Conservation (phyloP, 2,329 filamentous ascomycete species). For the Colletotrichum costaricense region DNA sequence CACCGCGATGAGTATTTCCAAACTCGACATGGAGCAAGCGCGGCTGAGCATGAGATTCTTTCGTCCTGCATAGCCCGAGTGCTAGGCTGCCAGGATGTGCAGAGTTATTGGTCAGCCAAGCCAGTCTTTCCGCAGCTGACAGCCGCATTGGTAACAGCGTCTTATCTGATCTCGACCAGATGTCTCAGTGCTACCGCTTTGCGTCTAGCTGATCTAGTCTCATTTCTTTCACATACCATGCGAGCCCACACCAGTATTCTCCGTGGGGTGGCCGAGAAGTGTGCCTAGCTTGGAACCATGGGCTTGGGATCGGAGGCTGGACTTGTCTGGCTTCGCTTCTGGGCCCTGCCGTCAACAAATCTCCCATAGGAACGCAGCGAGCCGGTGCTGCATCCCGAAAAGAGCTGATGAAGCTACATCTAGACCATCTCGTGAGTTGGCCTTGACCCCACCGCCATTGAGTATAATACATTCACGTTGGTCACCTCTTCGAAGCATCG, state of each 20-base stretch:
- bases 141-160: neutral
- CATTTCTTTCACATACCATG: constrained; percentile 8
- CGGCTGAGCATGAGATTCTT: neutral
- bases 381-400: neutral
- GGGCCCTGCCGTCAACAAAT: neutral
- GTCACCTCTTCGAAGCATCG: neutral
- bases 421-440: neutral
- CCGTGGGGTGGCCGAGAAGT: neutral
- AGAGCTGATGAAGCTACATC: neutral
- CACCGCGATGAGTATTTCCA: neutral
- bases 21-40: neutral
- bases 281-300: neutral
- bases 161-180: neutral
- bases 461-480: neutral
- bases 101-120: neutral
- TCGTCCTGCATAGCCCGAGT: neutral
- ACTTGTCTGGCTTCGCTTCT: neutral
- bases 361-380: neutral
- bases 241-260: neutral
- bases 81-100: too few relatives aligned
- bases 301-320: neutral
- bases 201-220: constrained; percentile 1
- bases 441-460: neutral
- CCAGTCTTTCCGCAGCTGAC: neutral
- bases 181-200: constrained; percentile 2